These are phyloP conservation scores for Paramecium tetraurelia DNA, from an alignment of 73 alveolate species.

Conservation along the genomic window DNA sequence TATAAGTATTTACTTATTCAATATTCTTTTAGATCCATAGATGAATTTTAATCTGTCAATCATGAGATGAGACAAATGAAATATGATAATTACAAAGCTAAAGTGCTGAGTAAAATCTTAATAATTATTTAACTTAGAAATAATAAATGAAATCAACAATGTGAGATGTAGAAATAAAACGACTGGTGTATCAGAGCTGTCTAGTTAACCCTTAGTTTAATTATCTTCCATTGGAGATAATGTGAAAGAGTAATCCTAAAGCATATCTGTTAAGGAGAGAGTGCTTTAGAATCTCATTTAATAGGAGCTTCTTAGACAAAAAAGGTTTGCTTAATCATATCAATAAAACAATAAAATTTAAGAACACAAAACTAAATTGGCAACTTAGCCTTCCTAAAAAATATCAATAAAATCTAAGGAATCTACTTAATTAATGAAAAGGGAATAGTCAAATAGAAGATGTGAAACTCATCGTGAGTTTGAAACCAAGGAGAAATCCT, in stretches of 20 bases:
- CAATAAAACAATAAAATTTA: background rate
- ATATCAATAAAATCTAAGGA: background rate
- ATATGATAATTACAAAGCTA: background rate
- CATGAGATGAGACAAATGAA: background rate
- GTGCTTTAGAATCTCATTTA: background rate
- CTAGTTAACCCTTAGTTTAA: background rate
- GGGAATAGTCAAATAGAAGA: background rate
- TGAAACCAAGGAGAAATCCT: background rate
- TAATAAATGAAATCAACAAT: background rate
- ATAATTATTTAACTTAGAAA: background rate
- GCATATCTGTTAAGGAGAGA: background rate
- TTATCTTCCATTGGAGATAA: background rate
- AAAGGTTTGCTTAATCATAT: background rate
- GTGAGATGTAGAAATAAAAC: background rate
- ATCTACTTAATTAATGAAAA: background rate
- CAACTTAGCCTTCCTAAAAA: background rate
- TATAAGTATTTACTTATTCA: background rate
- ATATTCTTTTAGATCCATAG: background rate
- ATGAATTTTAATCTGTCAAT: background rate
- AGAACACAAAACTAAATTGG: background rate
- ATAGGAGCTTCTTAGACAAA: background rate
- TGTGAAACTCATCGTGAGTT: background rate
- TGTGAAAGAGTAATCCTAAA: background rate
- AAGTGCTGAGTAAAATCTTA: background rate
- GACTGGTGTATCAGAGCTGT: background rate